A percentile compares a stretch with the other conserved stretches of the same genome.
Conservation (phyloP, 2,329 filamentous ascomycete genomes). For the Penicillium sp. region DNA sequence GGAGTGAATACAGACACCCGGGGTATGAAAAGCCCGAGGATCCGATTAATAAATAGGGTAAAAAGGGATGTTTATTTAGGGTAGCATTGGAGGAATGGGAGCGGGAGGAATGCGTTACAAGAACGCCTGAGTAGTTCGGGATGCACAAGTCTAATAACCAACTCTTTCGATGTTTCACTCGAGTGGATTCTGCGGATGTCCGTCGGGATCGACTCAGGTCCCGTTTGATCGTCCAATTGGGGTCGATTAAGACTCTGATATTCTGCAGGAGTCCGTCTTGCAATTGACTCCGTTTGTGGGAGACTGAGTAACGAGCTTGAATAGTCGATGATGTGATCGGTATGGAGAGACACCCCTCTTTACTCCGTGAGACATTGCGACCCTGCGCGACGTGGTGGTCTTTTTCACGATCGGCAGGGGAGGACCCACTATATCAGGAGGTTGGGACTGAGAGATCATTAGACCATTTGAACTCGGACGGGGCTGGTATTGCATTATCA, state of each 20-base stretch:
- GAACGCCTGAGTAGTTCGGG: neutral
- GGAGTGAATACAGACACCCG: conserved; percentile 6
- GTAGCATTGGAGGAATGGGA: conserved; percentile 22
- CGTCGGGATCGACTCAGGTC: conserved; percentile 11
- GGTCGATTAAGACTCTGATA: neutral
- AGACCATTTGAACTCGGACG: neutral
- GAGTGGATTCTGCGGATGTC: conserved; percentile 4
- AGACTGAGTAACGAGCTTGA: neutral
- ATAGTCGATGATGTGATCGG: conserved; percentile 17
- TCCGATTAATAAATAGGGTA: conserved; percentile 12
- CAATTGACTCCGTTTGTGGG: neutral
- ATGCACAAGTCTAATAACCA: neutral
- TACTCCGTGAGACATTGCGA: conserved; percentile 10
- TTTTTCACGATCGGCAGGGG: conserved; percentile 18
- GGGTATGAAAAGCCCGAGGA: neutral
- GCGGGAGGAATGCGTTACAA: conserved; percentile 12
- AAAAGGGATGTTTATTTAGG: conserved; percentile 17
- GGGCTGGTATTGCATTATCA: neutral
- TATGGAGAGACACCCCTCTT: conserved; percentile 8
- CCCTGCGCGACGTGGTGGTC: conserved; percentile 4
- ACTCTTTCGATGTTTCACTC: no score
- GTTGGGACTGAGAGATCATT: neutral
- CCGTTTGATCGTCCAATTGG: conserved; percentile 4
- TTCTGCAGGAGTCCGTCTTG: neutral
- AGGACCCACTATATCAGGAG: conserved; percentile 12